Base-by-base conservation (phyloP, 176 grass and related monocot genomes). In the Paspalum vaginatum region DNA sequence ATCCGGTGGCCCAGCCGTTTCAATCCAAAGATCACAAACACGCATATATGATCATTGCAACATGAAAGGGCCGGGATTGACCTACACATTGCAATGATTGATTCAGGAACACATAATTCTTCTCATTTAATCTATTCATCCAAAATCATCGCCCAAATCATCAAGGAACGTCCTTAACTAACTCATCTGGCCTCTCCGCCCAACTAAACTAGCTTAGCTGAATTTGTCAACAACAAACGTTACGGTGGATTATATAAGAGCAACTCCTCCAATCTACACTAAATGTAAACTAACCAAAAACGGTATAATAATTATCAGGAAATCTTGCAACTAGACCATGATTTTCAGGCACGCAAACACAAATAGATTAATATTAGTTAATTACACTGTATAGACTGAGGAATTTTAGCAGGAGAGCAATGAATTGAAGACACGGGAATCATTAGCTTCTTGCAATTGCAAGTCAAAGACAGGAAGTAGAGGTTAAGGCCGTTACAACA, bases 401-500 rank as follows among this genome's bases (percentile, higher is more conserved):
- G 1, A 65, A 41, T 41, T 20, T 39, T 65, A 20, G 27, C 15
- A 18, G 10, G 24, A 60, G 32, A 17, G 6, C 15, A 65, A 64
- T 5, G 63, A 18, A 43, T 8, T 42, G 38, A 38, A 18, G 14
- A 7, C 16, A 6, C 4, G 15, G 38, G 1, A 52, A 73, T 20
- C 9, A 54, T 54, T 54, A 39, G 17, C 10, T 52, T 2, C n/a
- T n/a, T n/a, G n/a, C n/a, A n/a, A n/a, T 5, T 10, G 18, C 70
- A 74, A 60, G 11, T 60, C 57, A 60, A 74, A 15, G 22, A 9
- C 10, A n/a, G 21, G 9, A 57, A 11, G 20, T 21, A 22, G 55
- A 57, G 55, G 70, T 16, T 74, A 13, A 55, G 51, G 38, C 57
- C 72, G 72, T 74, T 74, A 42, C 37, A 42, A 74, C 51, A 57